Evolutionary conservation across 2,329 filamentous ascomycete species (phyloP).

Genomic region (Graphilbum fragrans): DNA sequence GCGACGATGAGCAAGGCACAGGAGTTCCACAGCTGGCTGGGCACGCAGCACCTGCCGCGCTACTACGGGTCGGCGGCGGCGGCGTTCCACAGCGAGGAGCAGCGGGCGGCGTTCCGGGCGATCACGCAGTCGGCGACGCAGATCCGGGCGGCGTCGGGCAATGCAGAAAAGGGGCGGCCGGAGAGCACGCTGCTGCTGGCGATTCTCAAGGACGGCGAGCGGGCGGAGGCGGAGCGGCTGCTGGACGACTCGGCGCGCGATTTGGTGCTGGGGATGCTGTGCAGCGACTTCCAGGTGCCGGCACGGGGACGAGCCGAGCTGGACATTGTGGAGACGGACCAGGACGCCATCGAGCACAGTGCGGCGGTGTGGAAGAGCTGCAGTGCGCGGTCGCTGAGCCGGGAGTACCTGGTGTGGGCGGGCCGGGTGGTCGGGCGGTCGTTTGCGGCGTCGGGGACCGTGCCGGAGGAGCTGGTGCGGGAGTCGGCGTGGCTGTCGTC

Average conservation of each 20-base stretch:
- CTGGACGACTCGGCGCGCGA: slow-evolving; percentile 59
- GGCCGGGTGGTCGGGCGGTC: slow-evolving; percentile 73
- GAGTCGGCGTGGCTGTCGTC: slow-evolving; percentile 49
- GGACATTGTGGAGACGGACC: slow-evolving; percentile 61
- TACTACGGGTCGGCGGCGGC: slow-evolving; percentile 46
- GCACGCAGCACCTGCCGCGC: slow-evolving; percentile 48
- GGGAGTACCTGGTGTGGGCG: slow-evolving; percentile 72
- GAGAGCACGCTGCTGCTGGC: slow-evolving; percentile 73
- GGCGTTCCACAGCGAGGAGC: slow-evolving; percentile 32
- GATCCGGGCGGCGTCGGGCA: slow-evolving; percentile 53
- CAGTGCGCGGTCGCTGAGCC: slow-evolving; percentile 46
- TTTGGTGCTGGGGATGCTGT: slow-evolving; percentile 61
- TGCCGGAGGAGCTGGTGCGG: slow-evolving; percentile 46
- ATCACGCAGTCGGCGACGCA: slow-evolving; percentile 59
- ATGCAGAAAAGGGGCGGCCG: slow-evolving; percentile 54
- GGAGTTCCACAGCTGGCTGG: slow-evolving; percentile 70
- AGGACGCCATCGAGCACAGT: slow-evolving; percentile 47
- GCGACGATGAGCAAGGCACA: slow-evolving; percentile 65
- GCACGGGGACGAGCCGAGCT: slow-evolving; percentile 36
- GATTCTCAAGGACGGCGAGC: slow-evolving; percentile 61
- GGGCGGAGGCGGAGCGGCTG: slow-evolving; percentile 37
- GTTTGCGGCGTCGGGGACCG: slow-evolving; percentile 63
- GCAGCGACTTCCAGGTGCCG: slow-evolving; percentile 58
- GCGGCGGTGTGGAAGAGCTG: slow-evolving; percentile 68
- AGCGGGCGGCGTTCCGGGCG: slow-evolving; percentile 46